Evolutionary conservation across 495 filamentous ascomycete species (phyloP).

Genomic region (Chaetomium tenue): DNA sequence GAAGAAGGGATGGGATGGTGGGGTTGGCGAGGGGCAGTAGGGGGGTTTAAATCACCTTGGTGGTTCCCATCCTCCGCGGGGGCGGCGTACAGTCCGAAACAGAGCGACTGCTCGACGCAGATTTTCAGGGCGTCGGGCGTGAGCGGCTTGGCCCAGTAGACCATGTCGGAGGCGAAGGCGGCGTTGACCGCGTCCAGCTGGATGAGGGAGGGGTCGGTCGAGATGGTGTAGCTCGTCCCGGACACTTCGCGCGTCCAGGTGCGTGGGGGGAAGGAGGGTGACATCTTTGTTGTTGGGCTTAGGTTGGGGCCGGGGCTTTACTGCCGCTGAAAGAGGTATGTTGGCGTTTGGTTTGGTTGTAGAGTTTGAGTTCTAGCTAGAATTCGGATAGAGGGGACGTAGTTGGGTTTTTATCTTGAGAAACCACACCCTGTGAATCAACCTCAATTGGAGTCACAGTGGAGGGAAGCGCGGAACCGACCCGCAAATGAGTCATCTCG

Average conservation of each 20-base stretch:
- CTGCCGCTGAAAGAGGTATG: too few species aligned
- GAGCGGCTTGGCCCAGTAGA: slow-evolving; percentile 56
- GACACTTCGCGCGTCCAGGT: slow-evolving; percentile 22
- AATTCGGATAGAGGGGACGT: background rate
- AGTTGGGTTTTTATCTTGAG: background rate
- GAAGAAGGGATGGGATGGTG: too few species aligned
- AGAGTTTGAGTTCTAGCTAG: too few species aligned
- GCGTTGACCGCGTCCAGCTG: slow-evolving; percentile 49
- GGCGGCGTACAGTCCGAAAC: slow-evolving; percentile 53
- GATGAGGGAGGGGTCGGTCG: slow-evolving; percentile 51
- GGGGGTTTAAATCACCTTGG: slow-evolving; percentile 17
- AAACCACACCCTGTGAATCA: background rate
- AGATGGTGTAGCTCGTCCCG: slow-evolving; percentile 44
- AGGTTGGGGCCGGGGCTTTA: too few species aligned
- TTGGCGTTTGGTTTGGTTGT: too few species aligned
- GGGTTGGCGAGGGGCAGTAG: too few species aligned
- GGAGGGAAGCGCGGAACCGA: background rate
- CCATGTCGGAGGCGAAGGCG: slow-evolving; percentile 49
- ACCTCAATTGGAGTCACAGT: background rate
- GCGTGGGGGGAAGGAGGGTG: background rate
- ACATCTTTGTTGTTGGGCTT: slow-evolving; percentile 7
- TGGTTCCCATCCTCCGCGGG: slow-evolving; percentile 31
- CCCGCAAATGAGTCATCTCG: background rate
- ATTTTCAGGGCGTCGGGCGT: slow-evolving; percentile 41
- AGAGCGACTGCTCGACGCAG: slow-evolving; percentile 54